Evolutionary conservation across 345 rosid species (phyloP).

Genomic region (Carallia brachiata): DNA sequence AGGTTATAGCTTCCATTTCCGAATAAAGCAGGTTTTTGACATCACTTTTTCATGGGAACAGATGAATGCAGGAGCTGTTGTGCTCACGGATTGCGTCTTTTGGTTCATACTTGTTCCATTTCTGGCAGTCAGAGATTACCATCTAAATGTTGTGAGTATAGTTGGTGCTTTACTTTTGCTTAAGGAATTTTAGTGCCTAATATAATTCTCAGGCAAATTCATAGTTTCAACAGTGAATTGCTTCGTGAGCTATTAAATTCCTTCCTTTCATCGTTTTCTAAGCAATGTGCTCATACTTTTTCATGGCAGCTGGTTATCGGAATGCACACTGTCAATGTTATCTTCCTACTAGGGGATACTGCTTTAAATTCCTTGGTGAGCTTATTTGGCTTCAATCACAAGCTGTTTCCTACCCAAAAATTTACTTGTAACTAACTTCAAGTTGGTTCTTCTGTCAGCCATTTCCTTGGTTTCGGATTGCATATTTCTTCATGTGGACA

Average conservation of each 20-base stretch:
- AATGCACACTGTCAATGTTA: constrained; percentile 80
- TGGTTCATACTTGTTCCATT: constrained; percentile 94
- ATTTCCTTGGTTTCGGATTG: constrained; percentile 83
- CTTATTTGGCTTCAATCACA: not conserved
- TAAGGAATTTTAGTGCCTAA: not conserved
- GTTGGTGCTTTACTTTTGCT: not conserved
- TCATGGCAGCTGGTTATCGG: constrained; percentile 60
- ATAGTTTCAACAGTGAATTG: no score
- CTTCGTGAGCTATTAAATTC: no score
- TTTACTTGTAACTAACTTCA: not conserved
- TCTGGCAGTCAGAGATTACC: constrained; percentile 69
- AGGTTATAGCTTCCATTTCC: not conserved
- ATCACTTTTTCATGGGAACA: constrained; percentile 26
- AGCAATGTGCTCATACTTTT: constrained; percentile 1
- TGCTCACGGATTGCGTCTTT: constrained; percentile 91
- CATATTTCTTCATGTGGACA: constrained; percentile 89
- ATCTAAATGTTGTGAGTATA: constrained; percentile 65
- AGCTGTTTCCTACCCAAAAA: constrained; percentile 3
- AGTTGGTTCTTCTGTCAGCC: constrained; percentile 41
- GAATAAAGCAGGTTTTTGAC: constrained; percentile 6
- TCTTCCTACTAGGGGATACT: constrained; percentile 78
- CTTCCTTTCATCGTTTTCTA: not conserved
- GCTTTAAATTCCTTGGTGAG: constrained; percentile 79
- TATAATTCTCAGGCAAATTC: not conserved
- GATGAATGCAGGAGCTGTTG: constrained; percentile 98